Percentiles rank a stretch among this genome's conserved stretches.
phyloP scores from a whole-genome alignment of 768 basidiomycete genomes.

The Boletales sp. region DNA sequence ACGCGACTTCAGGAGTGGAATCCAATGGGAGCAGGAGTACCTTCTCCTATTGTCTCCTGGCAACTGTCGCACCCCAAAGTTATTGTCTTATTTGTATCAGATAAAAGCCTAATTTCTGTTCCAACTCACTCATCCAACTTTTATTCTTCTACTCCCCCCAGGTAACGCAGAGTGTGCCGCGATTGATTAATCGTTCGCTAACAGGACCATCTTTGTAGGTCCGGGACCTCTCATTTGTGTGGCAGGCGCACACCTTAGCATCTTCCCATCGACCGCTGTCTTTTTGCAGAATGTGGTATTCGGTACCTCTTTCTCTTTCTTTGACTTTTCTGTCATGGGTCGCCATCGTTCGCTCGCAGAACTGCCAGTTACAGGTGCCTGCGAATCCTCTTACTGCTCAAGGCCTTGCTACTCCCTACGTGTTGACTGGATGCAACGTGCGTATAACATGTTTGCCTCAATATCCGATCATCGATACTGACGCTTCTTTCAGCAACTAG shows the following conservation, averaged over 20 bases:
- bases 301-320: slow-evolving; percentile 7
- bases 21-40: neutral
- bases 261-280: neutral
- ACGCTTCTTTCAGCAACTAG: slow-evolving; percentile 17
- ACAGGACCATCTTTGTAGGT: slow-evolving; percentile 8
- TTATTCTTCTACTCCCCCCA: slow-evolving; percentile 1
- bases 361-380: slow-evolving; percentile 22
- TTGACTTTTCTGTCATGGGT: slow-evolving; percentile 13
- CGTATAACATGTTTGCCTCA: neutral
- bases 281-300: slow-evolving; percentile 9
- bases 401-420: slow-evolving; percentile 26
- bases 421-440: slow-evolving; percentile 27
- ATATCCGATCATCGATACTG: neutral
- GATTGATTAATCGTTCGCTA: neutral
- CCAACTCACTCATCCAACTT: neutral
- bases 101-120: slow-evolving; percentile 8
- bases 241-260: slow-evolving; percentile 17
- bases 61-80: slow-evolving; percentile 5
- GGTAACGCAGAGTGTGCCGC: slow-evolving; percentile 1
- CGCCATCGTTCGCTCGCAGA: slow-evolving; percentile 17
- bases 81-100: slow-evolving; percentile 1
- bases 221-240: slow-evolving; percentile 20
- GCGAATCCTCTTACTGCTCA: slow-evolving; percentile 19
- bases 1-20: neutral
- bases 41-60: slow-evolving; percentile 2